These are phyloP conservation scores for Candida dajiaensis DNA, from an alignment of 805 yeast genomes.

Conservation along the genomic window DNA sequence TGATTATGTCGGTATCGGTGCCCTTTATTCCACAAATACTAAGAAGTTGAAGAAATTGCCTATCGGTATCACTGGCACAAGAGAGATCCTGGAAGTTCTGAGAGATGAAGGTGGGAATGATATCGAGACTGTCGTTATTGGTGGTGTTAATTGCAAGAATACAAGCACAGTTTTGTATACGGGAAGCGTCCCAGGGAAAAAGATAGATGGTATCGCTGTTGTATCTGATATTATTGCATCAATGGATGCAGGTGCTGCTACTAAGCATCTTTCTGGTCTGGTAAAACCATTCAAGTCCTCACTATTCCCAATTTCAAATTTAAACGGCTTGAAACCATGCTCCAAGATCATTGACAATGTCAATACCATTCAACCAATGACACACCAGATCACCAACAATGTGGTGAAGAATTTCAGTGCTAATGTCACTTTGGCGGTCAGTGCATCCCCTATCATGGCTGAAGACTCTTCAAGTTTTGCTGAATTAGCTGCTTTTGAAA, in stretches of 20 bases:
- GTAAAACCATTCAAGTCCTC: conserved; percentile 14
- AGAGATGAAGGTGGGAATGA: conserved; percentile 26
- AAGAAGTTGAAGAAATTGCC: conserved; percentile 51
- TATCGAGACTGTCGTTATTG: conserved; percentile 68
- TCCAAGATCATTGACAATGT: conserved; percentile 21
- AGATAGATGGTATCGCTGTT: conserved; percentile 78
- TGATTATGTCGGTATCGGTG: conserved; percentile 84
- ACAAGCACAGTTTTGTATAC: conserved; percentile 51
- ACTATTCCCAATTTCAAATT: neutral
- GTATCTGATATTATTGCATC: conserved; percentile 82
- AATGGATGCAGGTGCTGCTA: conserved; percentile 44
- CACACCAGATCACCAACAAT: conserved; percentile 82
- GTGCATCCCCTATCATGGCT: conserved; percentile 88
- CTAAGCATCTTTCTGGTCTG: conserved; percentile 30
- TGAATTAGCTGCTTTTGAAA: conserved; percentile 54
- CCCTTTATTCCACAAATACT: conserved; percentile 69
- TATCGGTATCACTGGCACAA: conserved; percentile 67
- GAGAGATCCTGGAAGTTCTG: conserved; percentile 45
- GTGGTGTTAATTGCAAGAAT: conserved; percentile 67
- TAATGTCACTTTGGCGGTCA: conserved; percentile 75
- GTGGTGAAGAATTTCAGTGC: conserved; percentile 91
- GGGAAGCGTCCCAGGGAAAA: conserved; percentile 37
- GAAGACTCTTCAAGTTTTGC: conserved; percentile 61
- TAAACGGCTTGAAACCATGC: neutral
- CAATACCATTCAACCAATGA: conserved; percentile 43